These are phyloP conservation scores for Sordaria brevicollis DNA, from an alignment of 495 filamentous ascomycete genomes.

Conservation along the genomic window DNA sequence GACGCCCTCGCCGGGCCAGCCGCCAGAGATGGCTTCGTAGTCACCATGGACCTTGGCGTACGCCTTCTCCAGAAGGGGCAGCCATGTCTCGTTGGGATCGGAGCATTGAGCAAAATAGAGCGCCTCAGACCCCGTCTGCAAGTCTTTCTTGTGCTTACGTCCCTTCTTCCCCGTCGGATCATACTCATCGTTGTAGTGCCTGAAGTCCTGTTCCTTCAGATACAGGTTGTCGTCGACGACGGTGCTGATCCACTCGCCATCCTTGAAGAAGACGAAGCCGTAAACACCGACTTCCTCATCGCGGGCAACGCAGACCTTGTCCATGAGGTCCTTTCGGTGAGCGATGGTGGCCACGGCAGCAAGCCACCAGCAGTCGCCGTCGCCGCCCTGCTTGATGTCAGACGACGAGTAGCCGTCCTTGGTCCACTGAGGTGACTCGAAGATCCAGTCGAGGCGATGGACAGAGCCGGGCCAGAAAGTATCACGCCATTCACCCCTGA, in stretches of 20 bases:
- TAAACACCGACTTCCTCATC: slow-evolving; percentile 69
- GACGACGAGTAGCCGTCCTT: slow-evolving; percentile 61
- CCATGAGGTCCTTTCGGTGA: slow-evolving; percentile 56
- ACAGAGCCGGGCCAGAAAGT: slow-evolving; percentile 11
- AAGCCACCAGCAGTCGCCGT: slow-evolving; percentile 72
- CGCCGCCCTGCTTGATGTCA: slow-evolving; percentile 21
- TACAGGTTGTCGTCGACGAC: slow-evolving; percentile 49
- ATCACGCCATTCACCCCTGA: slow-evolving; percentile 1
- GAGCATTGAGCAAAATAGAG: slow-evolving; percentile 65
- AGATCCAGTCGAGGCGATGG: slow-evolving; percentile 47
- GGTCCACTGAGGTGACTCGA: slow-evolving; percentile 63
- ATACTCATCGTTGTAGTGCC: slow-evolving; percentile 13
- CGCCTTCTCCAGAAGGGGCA: slow-evolving; percentile 71
- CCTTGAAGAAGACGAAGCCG: slow-evolving; percentile 73
- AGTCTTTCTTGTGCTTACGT: slow-evolving; percentile 10
- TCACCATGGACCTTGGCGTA: slow-evolving; percentile 70
- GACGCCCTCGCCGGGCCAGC: slow-evolving; percentile 63
- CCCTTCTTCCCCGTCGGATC: slow-evolving; percentile 29
- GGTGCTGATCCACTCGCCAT: slow-evolving; percentile 70
- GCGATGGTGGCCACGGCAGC: slow-evolving; percentile 62
- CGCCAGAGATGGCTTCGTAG: slow-evolving; percentile 53
- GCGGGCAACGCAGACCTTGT: slow-evolving; percentile 57
- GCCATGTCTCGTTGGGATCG: slow-evolving; percentile 69
- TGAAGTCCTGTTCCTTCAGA: slow-evolving; percentile 16
- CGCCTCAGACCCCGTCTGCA: slow-evolving; percentile 44